These are phyloP conservation scores for Termitomyces sp. DNA, from an alignment of 768 basidiomycete genomes.

Conservation along the genomic window DNA sequence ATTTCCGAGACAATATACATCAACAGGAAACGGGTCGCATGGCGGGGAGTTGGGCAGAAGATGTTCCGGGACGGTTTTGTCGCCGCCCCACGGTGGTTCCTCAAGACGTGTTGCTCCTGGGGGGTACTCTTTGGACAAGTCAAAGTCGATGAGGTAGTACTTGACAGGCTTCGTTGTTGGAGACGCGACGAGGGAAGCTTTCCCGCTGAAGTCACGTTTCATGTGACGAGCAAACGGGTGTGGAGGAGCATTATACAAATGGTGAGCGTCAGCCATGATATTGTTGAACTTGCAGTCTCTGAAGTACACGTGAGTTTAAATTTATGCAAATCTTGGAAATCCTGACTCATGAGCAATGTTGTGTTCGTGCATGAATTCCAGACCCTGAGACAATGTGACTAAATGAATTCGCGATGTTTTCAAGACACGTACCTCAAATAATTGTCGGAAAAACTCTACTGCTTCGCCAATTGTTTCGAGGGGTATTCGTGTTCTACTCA, in stretches of 20 bases:
- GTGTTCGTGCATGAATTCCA: slow-evolving; percentile 29
- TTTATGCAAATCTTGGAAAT: no score
- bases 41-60: background rate
- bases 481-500: background rate
- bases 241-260: slow-evolving; percentile 5
- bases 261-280: slow-evolving; percentile 12
- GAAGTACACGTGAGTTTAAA: background rate
- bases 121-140: slow-evolving; percentile 14
- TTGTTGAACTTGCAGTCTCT: slow-evolving; percentile 15
- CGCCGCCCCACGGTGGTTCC: slow-evolving; percentile 3
- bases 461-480: slow-evolving; percentile 1
- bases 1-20: slow-evolving; percentile 6
- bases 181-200: background rate
- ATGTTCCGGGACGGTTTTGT: slow-evolving; percentile 2
- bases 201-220: slow-evolving; percentile 7
- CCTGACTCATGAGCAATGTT: slow-evolving; percentile 25
- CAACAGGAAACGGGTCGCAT: slow-evolving; percentile 7
- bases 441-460: background rate
- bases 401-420: slow-evolving; percentile 4
- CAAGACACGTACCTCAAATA: slow-evolving; percentile 17
- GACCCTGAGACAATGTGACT: slow-evolving; percentile 14
- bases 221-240: slow-evolving; percentile 5
- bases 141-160: slow-evolving; percentile 22
- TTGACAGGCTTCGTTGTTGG: slow-evolving; percentile 13
- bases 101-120: background rate